These are phyloP conservation scores for Fusarium sp. DNA, from an alignment of 2,329 filamentous ascomycete genomes.

Conservation along the genomic window DNA sequence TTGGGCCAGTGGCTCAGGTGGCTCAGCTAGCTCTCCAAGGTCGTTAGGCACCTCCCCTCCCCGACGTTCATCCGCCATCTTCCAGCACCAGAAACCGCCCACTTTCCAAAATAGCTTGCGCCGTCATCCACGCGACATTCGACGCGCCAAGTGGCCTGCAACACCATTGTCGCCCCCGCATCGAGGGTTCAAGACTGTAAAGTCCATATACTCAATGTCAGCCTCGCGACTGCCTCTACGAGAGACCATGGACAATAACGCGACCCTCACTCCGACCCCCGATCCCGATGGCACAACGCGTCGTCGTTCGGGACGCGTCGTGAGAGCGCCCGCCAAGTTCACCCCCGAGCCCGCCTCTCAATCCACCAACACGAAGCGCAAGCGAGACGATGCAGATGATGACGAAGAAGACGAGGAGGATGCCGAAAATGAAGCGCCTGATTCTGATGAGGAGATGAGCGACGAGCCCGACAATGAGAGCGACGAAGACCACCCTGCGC, in stretches of 20 bases:
- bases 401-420: constrained; percentile 57
- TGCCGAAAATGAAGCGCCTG: constrained; percentile 60
- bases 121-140: constrained; percentile 43
- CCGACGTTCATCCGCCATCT: constrained; percentile 43
- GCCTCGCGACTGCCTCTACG: constrained; percentile 34
- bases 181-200: constrained; percentile 40
- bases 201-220: constrained; percentile 34
- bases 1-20: background rate
- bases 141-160: constrained; percentile 47
- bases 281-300: constrained; percentile 64
- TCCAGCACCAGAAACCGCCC: constrained; percentile 28
- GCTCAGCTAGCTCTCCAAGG: background rate
- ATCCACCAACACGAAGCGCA: constrained; percentile 65
- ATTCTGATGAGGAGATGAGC: constrained; percentile 59
- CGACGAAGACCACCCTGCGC: constrained; percentile 54
- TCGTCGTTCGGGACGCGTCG: constrained; percentile 77
- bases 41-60: constrained; percentile 22
- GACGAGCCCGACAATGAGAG: constrained; percentile 62
- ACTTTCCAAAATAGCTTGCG: constrained; percentile 44
- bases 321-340: constrained; percentile 70
- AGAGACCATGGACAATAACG: constrained; percentile 66
- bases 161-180: constrained; percentile 45
- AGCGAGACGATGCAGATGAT: constrained; percentile 63
- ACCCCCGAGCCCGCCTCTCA: constrained; percentile 59
- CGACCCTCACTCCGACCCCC: constrained; percentile 59